These are phyloP conservation scores for Pistacia integerrima DNA, from an alignment of 345 rosid species.

Conservation along the genomic window DNA sequence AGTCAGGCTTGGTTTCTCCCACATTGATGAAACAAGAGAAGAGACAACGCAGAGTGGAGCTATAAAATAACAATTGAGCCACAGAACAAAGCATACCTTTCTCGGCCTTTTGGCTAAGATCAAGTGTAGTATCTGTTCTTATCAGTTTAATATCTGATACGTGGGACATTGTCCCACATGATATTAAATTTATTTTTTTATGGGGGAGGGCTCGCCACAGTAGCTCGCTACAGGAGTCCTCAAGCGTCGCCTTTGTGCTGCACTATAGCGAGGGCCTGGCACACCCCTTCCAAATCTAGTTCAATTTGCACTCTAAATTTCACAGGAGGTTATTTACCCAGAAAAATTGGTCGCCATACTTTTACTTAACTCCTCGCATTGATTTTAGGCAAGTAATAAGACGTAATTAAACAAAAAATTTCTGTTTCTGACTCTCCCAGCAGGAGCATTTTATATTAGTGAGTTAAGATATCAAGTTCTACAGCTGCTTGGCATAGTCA, in stretches of 20 bases:
- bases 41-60: not conserved
- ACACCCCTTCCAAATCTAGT: not conserved
- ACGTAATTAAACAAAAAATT: too few relatives aligned
- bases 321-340: too few relatives aligned
- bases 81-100: conserved; percentile 30
- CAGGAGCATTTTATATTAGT: too few relatives aligned
- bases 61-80: not conserved
- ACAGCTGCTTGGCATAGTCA: too few relatives aligned
- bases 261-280: not conserved
- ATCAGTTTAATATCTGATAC: conserved; percentile 51
- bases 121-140: conserved; percentile 54
- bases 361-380: too few relatives aligned
- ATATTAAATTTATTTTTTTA: conserved; percentile 25
- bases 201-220: not conserved
- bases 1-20: not conserved
- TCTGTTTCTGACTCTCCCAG: too few relatives aligned
- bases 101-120: conserved; percentile 59
- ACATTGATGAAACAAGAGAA: not conserved
- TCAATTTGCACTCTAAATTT: too few relatives aligned
- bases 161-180: conserved; percentile 1
- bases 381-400: too few relatives aligned
- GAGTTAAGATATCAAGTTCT: too few relatives aligned
- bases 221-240: not conserved
- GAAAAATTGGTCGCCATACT: too few relatives aligned
- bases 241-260: not conserved